Base-by-base conservation (phyloP, 2,329 filamentous ascomycete species). In the Arthrobotrys megalospora region DNA sequence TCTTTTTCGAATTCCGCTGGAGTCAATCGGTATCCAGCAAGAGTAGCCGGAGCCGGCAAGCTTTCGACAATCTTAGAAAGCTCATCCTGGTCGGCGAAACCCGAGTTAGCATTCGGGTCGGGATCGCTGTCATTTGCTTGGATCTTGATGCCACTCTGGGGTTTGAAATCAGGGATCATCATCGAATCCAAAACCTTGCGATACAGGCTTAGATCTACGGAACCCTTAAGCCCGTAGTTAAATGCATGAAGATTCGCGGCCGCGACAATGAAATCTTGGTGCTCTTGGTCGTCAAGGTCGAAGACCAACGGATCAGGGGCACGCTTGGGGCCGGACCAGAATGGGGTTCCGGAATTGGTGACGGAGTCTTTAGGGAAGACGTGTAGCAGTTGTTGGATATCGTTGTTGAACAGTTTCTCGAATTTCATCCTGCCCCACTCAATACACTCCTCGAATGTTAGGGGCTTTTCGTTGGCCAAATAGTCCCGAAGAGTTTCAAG, bases 1-100 rank as follows among this genome's bases (percentile, higher is more conserved):
- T 99, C 96, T 88, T 99, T 99, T 86, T 99, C 94, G 82, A 99
- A 99, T 82, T 98, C 96, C 5, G 98, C 96, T 2, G 95, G 93
- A 71, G 91, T 90, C 65, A 99, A 87, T 85, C 94, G 94, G 88
- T 96, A 97, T 38, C 93, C 94, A 28, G 93, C 91, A 62, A 99
- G 86, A 47, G 90, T 90, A 83, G 92, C 94, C 14, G 95, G 91
- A 4, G 91, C 86, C 0, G 96, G 96, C 36, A 99, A 88, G 79
- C 89, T 89, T 14, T 89, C 87, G 14, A 90, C 88, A 60, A 99
- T 89, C 79, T 90, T 88, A 81, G 93, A 86, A 19, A 97, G 86
- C 82, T 95, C 92, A n/a, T 90, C 88, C 55, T 89, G 88, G 82
- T 97, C 94, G 81, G 93, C 91, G 71, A 90, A 90, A 0, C 83